These are phyloP conservation scores for Kuraishia cidri DNA, from an alignment of 805 yeast genomes.

Conservation along the genomic window DNA sequence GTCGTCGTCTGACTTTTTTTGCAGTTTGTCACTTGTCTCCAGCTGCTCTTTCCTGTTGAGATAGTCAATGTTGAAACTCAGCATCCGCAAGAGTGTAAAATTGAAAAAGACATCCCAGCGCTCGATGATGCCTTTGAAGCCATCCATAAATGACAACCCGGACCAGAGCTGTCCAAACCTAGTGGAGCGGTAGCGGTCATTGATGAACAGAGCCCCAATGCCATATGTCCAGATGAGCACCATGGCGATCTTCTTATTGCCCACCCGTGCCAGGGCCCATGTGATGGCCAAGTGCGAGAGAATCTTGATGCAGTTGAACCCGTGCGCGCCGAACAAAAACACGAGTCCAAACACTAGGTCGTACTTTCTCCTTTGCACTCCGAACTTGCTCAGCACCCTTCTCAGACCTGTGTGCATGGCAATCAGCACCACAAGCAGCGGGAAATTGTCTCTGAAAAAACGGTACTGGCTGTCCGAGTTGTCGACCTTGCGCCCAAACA, in stretches of 20 bases:
- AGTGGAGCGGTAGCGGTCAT: slow-evolving; percentile 54
- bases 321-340: slow-evolving; percentile 71
- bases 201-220: slow-evolving; percentile 65
- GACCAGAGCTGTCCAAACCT: slow-evolving; percentile 35
- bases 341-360: slow-evolving; percentile 66
- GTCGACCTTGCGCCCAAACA: slow-evolving; percentile 84
- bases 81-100: slow-evolving; percentile 75
- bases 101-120: slow-evolving; percentile 97
- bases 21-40: background rate
- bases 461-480: slow-evolving; percentile 87
- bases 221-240: slow-evolving; percentile 69
- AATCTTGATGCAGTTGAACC: slow-evolving; percentile 60
- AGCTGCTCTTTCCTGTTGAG: slow-evolving; percentile 26
- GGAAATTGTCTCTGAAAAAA: slow-evolving; percentile 77
- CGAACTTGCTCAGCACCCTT: slow-evolving; percentile 15
- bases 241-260: slow-evolving; percentile 28
- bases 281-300: slow-evolving; percentile 45
- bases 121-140: slow-evolving; percentile 65
- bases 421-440: slow-evolving; percentile 47
- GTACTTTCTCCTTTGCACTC: slow-evolving; percentile 42
- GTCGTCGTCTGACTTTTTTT: slow-evolving; percentile 4
- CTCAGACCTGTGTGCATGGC: slow-evolving; percentile 47
- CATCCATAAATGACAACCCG: slow-evolving; percentile 46
- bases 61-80: slow-evolving; percentile 79
- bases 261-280: slow-evolving; percentile 36